Evolutionary conservation across 192 early-diverging fungal genomes (phyloP), one percentile per base, ranked within the genome.

Genomic region (Powellomyces hirtus): DNA sequence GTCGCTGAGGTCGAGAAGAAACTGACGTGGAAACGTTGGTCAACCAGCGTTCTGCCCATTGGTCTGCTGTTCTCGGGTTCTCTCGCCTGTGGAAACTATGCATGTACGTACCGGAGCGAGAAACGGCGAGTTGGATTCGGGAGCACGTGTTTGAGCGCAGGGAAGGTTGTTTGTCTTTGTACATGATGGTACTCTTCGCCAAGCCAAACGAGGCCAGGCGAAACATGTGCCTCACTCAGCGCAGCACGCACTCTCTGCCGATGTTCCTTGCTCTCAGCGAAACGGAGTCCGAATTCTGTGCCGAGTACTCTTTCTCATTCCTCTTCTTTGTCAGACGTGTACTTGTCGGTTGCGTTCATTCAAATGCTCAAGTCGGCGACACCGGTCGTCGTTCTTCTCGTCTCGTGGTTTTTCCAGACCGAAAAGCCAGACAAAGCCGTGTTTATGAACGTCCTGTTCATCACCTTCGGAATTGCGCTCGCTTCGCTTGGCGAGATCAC

Each of bases 1-100:
- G 80, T 81, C 55, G 84, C 89, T n/a, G 86, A 63, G 31, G 61
- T 84, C 7, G 79, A 79, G 1, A 90, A 85, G 8, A 56, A 56
- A 46, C 65, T 27, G 53, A 56, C 24, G 6, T 27, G 31, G 53
- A 56, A 29, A 56, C 46, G 46, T 3, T 49, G 46, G 53, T 33
- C 53, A 29, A 56, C 29, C 10, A 56, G 53, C 29, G 71, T 79
- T 20, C 57, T 79, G 53, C 73, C 77, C 30, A 74, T 79, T 37
- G 77, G 73, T 8, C 14, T 79, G 14, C 56, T 79, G 1, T 79
- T 75, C 42, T 73, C 70, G 38, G 56, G 57, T 22, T 59, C 46
- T 7, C 42, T 79, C 14, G 62, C 61, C 1, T 70, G 61, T 56
- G 65, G 55, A 7, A 78, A 78, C 55, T 55, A 67, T 40, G 77